These are phyloP conservation scores for Pseudohalonectria lignicola DNA, from an alignment of 2,329 filamentous ascomycete species.

Conservation along the genomic window DNA sequence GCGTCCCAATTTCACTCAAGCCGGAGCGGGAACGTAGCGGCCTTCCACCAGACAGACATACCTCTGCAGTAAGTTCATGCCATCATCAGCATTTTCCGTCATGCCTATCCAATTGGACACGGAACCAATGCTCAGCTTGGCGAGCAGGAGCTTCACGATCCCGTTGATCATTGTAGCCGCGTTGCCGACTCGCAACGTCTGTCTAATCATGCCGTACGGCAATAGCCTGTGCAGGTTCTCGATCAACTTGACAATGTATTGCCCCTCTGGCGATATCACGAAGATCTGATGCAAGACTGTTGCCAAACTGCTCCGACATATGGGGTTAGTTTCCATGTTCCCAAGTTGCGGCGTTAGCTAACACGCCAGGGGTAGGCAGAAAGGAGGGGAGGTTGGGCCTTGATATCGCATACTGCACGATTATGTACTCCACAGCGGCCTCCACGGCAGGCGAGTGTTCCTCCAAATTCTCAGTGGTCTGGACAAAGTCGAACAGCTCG, in stretches of 20 bases:
- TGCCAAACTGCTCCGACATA: slow-evolving; percentile 53
- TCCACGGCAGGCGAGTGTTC: slow-evolving; percentile 50
- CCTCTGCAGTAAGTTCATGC: slow-evolving; percentile 69
- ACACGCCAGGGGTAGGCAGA: background rate
- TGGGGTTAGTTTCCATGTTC: background rate
- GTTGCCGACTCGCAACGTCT: slow-evolving; percentile 67
- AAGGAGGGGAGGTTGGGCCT: too few species aligned
- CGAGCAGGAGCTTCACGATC: slow-evolving; percentile 60
- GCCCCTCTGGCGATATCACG: slow-evolving; percentile 63
- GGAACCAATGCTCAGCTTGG: slow-evolving; percentile 65
- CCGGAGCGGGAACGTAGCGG: background rate
- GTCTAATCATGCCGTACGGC: slow-evolving; percentile 60
- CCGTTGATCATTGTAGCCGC: slow-evolving; percentile 72
- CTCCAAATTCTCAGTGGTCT: slow-evolving; percentile 50
- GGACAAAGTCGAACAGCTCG: slow-evolving; percentile 49
- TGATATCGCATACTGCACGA: slow-evolving; percentile 55
- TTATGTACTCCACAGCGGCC: slow-evolving; percentile 53
- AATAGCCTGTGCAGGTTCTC: slow-evolving; percentile 60
- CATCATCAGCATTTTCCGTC: slow-evolving; percentile 60
- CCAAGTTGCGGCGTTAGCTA: too few species aligned
- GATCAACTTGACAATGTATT: slow-evolving; percentile 59
- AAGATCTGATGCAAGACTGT: slow-evolving; percentile 66
- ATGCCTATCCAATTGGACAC: slow-evolving; percentile 72
- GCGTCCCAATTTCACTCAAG: too few species aligned
- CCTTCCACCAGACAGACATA: slow-evolving; percentile 7